Percentiles rank a stretch among this genome's conserved stretches.
phyloP scores from a whole-genome alignment of 2,329 filamentous ascomycete species.

The Penicillium brevicompactum region DNA sequence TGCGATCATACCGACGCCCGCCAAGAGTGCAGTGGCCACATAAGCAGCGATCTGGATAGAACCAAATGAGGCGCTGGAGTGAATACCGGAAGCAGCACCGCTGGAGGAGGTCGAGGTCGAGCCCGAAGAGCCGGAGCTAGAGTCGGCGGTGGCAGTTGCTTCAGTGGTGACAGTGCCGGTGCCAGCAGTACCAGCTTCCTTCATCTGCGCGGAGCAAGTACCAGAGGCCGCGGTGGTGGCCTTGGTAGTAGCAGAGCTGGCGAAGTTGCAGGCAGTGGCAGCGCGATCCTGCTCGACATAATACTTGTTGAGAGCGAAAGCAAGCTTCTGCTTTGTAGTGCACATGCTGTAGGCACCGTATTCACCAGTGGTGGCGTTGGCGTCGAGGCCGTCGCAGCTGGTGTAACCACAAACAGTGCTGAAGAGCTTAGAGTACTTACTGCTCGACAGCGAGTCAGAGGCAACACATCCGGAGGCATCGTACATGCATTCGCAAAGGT shows the following conservation, averaged over 20 bases:
- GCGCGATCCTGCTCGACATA: conserved; percentile 42
- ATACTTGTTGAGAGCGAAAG: conserved; percentile 49
- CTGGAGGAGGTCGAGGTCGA: conserved; percentile 24
- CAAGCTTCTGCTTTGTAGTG: conserved; percentile 43
- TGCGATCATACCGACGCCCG: conserved; percentile 44
- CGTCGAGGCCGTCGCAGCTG: conserved; percentile 42
- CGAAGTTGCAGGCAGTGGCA: conserved; percentile 46
- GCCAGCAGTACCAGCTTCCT: conserved; percentile 42
- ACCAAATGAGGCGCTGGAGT: conserved; percentile 33
- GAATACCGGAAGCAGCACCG: conserved; percentile 24
- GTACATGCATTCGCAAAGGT: conserved; percentile 83
- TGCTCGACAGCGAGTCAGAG: conserved; percentile 38
- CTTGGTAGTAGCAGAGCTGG: conserved; percentile 43
- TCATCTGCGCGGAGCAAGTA: conserved; percentile 41
- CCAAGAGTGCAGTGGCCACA: conserved; percentile 35
- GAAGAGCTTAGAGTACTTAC: conserved; percentile 61
- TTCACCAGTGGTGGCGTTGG: conserved; percentile 42
- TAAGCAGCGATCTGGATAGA: conserved; percentile 39
- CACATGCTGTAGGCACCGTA: conserved; percentile 54
- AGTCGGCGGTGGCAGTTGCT: conserved; percentile 28
- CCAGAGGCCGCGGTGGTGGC: conserved; percentile 37
- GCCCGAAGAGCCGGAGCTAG: conserved; percentile 17
- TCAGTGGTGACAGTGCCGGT: conserved; percentile 44
- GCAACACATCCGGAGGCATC: conserved; percentile 70
- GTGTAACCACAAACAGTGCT: conserved; percentile 43